phyloP scores from a whole-genome alignment of 495 filamentous ascomycete genomes.

The Cenococcum geophilum region DNA sequence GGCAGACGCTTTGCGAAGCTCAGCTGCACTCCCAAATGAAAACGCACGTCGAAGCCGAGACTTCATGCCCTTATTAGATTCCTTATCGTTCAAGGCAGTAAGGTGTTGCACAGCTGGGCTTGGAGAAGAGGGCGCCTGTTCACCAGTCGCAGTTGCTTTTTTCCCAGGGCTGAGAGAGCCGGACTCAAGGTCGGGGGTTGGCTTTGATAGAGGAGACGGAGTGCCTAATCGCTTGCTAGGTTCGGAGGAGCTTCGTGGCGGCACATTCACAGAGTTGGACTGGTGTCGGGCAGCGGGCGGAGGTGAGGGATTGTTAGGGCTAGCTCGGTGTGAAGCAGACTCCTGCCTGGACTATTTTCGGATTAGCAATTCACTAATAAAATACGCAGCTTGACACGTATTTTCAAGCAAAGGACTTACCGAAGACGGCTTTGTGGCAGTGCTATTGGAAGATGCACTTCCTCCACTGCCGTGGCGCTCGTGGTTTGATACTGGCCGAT shows the following conservation, averaged over 20 bases:
- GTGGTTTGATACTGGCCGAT: slow-evolving; percentile 41
- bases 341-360: slow-evolving; percentile 23
- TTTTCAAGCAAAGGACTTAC: slow-evolving; percentile 42
- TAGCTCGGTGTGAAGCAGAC: slow-evolving; percentile 7
- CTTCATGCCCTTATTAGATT: slow-evolving; percentile 70
- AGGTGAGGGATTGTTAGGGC: not conserved
- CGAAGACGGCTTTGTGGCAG: slow-evolving; percentile 50
- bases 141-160: slow-evolving; percentile 24
- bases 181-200: slow-evolving; percentile 45
- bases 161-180: slow-evolving; percentile 25
- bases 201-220: slow-evolving; percentile 86
- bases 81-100: slow-evolving; percentile 71
- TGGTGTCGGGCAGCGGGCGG: slow-evolving; percentile 42
- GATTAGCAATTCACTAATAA: slow-evolving; percentile 6
- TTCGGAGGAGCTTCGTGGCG: slow-evolving; percentile 64
- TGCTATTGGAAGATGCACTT: slow-evolving; percentile 42
- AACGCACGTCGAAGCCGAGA: slow-evolving; percentile 88
- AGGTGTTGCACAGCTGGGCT: slow-evolving; percentile 77
- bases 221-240: slow-evolving; percentile 61
- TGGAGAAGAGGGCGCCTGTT: slow-evolving; percentile 21
- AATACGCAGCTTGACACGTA: too few species aligned
- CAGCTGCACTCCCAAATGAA: slow-evolving; percentile 93
- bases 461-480: slow-evolving; percentile 55
- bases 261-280: slow-evolving; percentile 56
- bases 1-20: slow-evolving; percentile 70